phyloP scores from a whole-genome alignment of 352 stramenopile genomes.

The Phytophthora melonis region DNA sequence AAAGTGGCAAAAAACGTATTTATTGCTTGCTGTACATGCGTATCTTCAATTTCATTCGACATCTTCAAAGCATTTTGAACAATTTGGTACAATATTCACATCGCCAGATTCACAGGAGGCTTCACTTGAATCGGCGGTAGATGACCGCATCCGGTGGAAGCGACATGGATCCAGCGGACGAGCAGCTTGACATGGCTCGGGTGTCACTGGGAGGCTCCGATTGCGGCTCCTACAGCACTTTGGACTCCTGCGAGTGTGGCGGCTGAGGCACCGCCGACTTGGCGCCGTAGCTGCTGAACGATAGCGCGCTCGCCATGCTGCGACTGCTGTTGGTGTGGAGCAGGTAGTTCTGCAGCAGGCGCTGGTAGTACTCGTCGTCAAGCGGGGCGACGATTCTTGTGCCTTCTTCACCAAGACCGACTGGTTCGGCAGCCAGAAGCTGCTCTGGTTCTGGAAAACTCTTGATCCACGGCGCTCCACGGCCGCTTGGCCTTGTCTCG shows the following conservation, averaged over 20 bases:
- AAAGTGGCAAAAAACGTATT: slow-evolving; percentile 29
- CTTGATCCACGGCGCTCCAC: slow-evolving; percentile 25
- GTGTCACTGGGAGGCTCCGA: slow-evolving; percentile 34
- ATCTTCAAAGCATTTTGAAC: slow-evolving; percentile 34
- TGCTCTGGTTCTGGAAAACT: slow-evolving; percentile 37
- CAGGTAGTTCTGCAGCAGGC: slow-evolving; percentile 66
- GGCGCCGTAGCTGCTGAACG: slow-evolving; percentile 53
- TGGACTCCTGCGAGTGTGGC: slow-evolving; percentile 36
- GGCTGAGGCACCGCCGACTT: slow-evolving; percentile 26
- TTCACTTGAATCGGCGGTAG: slow-evolving; percentile 37
- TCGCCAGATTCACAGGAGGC: slow-evolving; percentile 6
- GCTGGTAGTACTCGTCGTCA: slow-evolving; percentile 81
- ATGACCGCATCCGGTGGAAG: slow-evolving; percentile 26
- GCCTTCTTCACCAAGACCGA: slow-evolving; percentile 35
- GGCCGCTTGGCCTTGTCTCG: slow-evolving; percentile 21
- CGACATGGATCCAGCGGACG: slow-evolving; percentile 16
- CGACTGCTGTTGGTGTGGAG: slow-evolving; percentile 62
- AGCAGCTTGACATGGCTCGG: slow-evolving; percentile 26
- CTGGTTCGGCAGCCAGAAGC: slow-evolving; percentile 38
- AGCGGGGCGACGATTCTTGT: slow-evolving; percentile 29
- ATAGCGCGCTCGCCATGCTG: slow-evolving; percentile 51
- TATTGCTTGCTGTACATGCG: slow-evolving; percentile 35
- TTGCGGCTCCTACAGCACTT: slow-evolving; percentile 34
- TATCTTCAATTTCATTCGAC: slow-evolving; percentile 24
- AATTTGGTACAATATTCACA: slow-evolving; percentile 39